Percentiles rank a stretch among this genome's conserved stretches.
Conservation (phyloP, 164 flowering plant genomes). For the Sedum album region DNA sequence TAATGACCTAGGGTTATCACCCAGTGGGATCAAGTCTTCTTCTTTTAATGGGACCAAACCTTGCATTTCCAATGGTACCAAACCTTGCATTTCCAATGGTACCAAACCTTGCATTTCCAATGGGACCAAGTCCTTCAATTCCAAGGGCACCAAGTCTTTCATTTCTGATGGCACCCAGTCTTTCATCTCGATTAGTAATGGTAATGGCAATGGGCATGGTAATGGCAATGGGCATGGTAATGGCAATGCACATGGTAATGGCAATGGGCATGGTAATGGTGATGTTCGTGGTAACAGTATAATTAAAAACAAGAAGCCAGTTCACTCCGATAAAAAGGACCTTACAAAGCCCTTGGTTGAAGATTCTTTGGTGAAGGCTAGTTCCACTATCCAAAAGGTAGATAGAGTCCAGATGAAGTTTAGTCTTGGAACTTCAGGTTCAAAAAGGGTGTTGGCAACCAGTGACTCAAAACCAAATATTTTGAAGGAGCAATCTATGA, state of each 20-base stretch:
- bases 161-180: too few relatives aligned
- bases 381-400: constrained; percentile 20
- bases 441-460: constrained; percentile 27
- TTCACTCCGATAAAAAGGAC: constrained; percentile 21
- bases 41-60: neutral
- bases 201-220: constrained; percentile 32
- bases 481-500: constrained; percentile 20
- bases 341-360: constrained; percentile 18
- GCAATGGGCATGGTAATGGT: constrained; percentile 46
- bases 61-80: neutral
- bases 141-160: too few relatives aligned
- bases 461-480: constrained; percentile 30
- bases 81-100: too few relatives aligned
- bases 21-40: constrained; percentile 41
- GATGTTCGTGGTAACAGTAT: too few relatives aligned
- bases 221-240: constrained; percentile 36
- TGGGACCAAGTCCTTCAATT: neutral
- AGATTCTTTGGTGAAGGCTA: constrained; percentile 21
- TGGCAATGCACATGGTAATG: too few relatives aligned
- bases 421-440: constrained; percentile 21
- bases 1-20: constrained; percentile 19
- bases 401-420: constrained; percentile 33
- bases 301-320: constrained; percentile 17
- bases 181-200: too few relatives aligned
- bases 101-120: neutral